Conservation (phyloP, 176 grass and related monocot genomes). For the Lolium perenne region DNA sequence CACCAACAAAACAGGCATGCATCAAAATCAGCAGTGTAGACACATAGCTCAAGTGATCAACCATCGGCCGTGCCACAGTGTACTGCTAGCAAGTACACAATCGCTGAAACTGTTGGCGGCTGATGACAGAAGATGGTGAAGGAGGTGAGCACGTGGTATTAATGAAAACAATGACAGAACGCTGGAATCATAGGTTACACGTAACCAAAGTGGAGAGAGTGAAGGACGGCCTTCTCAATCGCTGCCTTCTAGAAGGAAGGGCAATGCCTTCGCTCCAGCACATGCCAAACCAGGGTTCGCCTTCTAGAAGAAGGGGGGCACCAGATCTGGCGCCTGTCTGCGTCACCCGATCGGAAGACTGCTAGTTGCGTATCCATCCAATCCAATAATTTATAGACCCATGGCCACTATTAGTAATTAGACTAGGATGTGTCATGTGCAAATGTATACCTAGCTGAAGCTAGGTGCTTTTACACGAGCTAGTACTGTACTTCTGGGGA, state of each 20-base stretch:
- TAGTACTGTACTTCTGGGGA: too few species aligned
- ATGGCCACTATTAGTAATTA: background rate
- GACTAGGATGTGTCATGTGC: background rate
- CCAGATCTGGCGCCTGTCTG: background rate
- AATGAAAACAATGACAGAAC: background rate
- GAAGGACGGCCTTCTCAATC: background rate
- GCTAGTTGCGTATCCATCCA: background rate
- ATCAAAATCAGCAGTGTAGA: background rate
- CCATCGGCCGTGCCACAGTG: background rate
- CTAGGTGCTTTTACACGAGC: too few species aligned
- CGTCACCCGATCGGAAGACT: background rate
- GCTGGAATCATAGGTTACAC: background rate
- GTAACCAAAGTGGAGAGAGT: background rate
- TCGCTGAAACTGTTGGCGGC: background rate
- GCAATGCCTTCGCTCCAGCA: background rate
- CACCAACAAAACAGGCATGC: background rate
- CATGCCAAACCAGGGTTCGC: background rate
- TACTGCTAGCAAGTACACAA: background rate
- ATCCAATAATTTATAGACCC: background rate
- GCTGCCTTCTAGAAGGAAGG: conserved; percentile 29
- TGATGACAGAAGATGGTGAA: background rate
- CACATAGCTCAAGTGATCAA: background rate
- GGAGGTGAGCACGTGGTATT: background rate
- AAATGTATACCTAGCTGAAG: background rate
- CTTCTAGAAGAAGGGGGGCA: conserved; percentile 36